Evolutionary conservation across 1,284 basidiomycete genomes (phyloP).

Genomic region (Mycena sp.): DNA sequence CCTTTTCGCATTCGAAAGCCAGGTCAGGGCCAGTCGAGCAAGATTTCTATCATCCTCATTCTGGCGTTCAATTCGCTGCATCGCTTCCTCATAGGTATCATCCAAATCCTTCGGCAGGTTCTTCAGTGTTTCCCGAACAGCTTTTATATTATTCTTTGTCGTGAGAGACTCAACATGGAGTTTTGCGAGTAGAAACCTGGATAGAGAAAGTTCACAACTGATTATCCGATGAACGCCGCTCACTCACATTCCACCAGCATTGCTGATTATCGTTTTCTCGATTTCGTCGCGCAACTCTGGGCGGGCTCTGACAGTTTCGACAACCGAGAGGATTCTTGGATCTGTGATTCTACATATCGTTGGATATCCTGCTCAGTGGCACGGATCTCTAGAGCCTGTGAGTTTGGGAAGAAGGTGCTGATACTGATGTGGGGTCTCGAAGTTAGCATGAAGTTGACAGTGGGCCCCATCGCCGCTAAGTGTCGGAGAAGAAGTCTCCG

Average conservation of each 20-base stretch:
- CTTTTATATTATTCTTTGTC: background rate
- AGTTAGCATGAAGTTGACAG: conserved; percentile 14
- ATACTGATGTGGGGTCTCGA: conserved; percentile 7
- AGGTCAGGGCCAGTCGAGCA: conserved; percentile 8
- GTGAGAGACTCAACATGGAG: conserved; percentile 3
- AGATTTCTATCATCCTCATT: conserved; percentile 6
- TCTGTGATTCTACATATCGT: conserved; percentile 9
- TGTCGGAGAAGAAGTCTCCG: background rate
- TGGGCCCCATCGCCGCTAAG: background rate
- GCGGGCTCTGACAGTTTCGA: background rate
- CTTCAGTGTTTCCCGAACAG: conserved; percentile 4
- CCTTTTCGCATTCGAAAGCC: conserved; percentile 19
- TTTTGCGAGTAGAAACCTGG: conserved; percentile 3
- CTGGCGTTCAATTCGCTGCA: conserved; percentile 19
- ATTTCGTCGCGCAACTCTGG: background rate
- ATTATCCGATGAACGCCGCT: no score
- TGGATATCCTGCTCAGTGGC: conserved; percentile 9
- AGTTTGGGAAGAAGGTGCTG: background rate
- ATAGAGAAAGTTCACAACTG: background rate
- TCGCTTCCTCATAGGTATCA: conserved; percentile 20
- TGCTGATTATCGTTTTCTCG: background rate
- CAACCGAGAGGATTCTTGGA: background rate
- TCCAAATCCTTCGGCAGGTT: conserved; percentile 16
- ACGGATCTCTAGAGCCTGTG: conserved; percentile 13
- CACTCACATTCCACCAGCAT: conserved; percentile 19